A percentile compares a stretch with the other conserved stretches of the same genome.
Conservation (phyloP, 2,329 filamentous ascomycete genomes). For the Thyridium curvatum region DNA sequence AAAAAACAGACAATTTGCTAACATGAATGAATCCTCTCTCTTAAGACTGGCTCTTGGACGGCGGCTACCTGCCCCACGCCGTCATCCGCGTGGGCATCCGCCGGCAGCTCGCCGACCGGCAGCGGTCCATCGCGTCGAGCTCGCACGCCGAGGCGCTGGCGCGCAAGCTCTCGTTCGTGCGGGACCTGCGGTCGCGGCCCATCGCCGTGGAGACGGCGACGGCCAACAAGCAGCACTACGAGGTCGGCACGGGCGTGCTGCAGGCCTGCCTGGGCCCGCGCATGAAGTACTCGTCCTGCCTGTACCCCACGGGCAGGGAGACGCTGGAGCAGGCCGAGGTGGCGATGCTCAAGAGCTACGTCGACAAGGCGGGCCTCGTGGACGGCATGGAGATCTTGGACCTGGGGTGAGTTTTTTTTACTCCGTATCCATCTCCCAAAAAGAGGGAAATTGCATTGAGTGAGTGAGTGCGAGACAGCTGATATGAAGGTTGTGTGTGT, state of each 20-base stretch:
- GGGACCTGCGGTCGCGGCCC: conserved; percentile 49
- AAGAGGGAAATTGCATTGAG: not conserved
- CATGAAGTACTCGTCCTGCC: conserved; percentile 67
- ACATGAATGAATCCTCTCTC: too few relatives aligned
- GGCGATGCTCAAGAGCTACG: conserved; percentile 58
- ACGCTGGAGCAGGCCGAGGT: conserved; percentile 61
- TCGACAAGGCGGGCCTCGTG: conserved; percentile 50
- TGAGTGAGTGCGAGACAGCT: too few relatives aligned
- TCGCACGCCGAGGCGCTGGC: conserved; percentile 27
- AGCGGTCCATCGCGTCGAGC: conserved; percentile 41
- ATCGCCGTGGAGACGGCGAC: conserved; percentile 63
- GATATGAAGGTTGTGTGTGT: not conserved
- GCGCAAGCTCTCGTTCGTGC: conserved; percentile 58
- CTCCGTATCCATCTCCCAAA: conserved; percentile 9
- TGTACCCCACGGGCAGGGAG: conserved; percentile 57
- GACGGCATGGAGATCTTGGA: conserved; percentile 59
- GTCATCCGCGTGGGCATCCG: conserved; percentile 61
- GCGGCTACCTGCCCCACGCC: conserved; percentile 56
- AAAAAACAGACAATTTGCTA: too few relatives aligned
- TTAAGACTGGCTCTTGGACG: conserved; percentile 54
- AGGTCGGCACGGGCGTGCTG: conserved; percentile 62
- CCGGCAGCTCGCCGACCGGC: conserved; percentile 56
- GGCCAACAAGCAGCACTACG: conserved; percentile 67
- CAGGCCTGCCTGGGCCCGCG: conserved; percentile 55
- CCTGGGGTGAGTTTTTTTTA: conserved; percentile 40